A percentile compares a stretch with the other conserved stretches of the same genome.
phyloP scores from a whole-genome alignment of 169 alveolate species.

The Plasmodium sp. region DNA sequence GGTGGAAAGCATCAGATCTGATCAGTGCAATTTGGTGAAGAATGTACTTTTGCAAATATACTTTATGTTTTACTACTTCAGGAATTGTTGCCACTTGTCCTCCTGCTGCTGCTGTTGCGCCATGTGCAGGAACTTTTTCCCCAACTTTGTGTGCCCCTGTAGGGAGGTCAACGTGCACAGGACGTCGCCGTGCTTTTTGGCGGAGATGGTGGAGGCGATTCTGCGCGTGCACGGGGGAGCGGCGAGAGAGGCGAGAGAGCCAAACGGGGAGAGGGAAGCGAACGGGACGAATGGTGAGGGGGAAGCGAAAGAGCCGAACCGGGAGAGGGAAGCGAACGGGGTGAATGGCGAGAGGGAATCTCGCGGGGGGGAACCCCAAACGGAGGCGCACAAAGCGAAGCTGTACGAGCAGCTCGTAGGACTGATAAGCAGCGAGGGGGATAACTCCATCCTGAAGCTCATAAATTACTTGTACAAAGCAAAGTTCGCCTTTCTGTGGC shows the following conservation, averaged over 20 bases:
- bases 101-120: constrained; percentile 64
- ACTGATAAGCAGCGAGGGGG: neutral
- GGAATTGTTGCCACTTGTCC: constrained; percentile 35
- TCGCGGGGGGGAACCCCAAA: neutral
- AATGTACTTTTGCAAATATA: constrained; percentile 41
- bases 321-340: neutral
- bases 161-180: constrained; percentile 9
- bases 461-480: constrained; percentile 26
- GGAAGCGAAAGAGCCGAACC: neutral
- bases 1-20: constrained; percentile 76
- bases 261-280: neutral
- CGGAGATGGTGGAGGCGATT: constrained; percentile 12
- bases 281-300: no score
- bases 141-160: constrained; percentile 41
- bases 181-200: constrained; percentile 37
- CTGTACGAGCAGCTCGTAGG: neutral
- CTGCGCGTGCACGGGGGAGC: neutral
- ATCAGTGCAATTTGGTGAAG: constrained; percentile 76
- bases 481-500: constrained; percentile 12
- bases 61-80: constrained; percentile 47
- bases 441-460: constrained; percentile 10
- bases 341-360: neutral
- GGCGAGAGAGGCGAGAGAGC: neutral
- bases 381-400: neutral
- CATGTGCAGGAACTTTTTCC: constrained; percentile 40